These are phyloP conservation scores for Pichia sp. DNA, from an alignment of 1,139 yeast species.

Conservation along the genomic window DNA sequence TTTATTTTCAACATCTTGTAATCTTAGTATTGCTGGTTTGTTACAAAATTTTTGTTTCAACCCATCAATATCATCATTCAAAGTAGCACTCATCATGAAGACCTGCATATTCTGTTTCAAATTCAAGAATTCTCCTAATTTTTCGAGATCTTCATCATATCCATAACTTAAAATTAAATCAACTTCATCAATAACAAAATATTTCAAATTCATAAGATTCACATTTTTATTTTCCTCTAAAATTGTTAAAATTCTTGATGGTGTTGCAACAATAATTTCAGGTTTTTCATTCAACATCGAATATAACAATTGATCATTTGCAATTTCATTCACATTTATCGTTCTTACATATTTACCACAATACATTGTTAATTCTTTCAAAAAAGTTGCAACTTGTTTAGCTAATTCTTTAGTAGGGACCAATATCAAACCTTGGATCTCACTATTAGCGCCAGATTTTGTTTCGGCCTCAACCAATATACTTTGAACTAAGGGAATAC, in stretches of 20 bases:
- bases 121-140: slow-evolving; percentile 54
- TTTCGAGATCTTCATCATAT: slow-evolving; percentile 71
- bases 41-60: slow-evolving; percentile 75
- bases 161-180: slow-evolving; percentile 89
- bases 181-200: slow-evolving; percentile 89
- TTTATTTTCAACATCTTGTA: slow-evolving; percentile 55
- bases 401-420: slow-evolving; percentile 98
- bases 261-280: slow-evolving; percentile 80
- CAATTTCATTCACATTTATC: slow-evolving; percentile 63
- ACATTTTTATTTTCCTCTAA: slow-evolving; percentile 44
- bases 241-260: slow-evolving; percentile 63
- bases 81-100: slow-evolving; percentile 93
- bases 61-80: slow-evolving; percentile 76
- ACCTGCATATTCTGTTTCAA: slow-evolving; percentile 74
- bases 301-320: slow-evolving; percentile 64
- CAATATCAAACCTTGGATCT: slow-evolving; percentile 79
- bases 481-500: slow-evolving; percentile 83
- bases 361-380: slow-evolving; percentile 60
- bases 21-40: slow-evolving; percentile 73
- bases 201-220: slow-evolving; percentile 49
- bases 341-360: slow-evolving; percentile 61
- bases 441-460: slow-evolving; percentile 24
- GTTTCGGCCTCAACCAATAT: slow-evolving; percentile 43
- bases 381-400: slow-evolving; percentile 68
- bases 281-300: slow-evolving; percentile 70